phyloP scores from a whole-genome alignment of 116 monocot genomes.

The Phalaenopsis hybrid region DNA sequence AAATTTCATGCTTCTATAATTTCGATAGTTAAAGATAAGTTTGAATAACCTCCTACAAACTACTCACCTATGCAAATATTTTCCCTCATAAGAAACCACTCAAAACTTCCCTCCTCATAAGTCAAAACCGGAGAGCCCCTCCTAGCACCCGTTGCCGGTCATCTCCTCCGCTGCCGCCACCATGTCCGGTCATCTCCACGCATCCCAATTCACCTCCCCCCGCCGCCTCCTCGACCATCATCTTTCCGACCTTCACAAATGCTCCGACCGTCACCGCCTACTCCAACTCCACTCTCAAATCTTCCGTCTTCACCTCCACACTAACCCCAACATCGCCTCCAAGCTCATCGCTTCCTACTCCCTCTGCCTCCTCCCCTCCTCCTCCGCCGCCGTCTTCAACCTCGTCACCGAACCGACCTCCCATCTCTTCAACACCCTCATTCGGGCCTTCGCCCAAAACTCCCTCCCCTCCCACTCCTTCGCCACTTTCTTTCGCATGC shows the following conservation, averaged over 20 bases:
- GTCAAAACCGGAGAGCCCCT: not conserved
- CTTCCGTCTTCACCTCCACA: constrained; percentile 45
- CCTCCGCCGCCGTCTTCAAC: constrained; percentile 34
- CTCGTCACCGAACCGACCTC: constrained; percentile 40
- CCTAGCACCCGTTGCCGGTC: not conserved
- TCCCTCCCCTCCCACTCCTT: constrained; percentile 29
- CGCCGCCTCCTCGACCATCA: constrained; percentile 45
- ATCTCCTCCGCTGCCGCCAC: not conserved
- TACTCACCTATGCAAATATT: no score
- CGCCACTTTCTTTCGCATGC: constrained; percentile 44
- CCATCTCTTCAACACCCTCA: constrained; percentile 63
- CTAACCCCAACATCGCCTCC: constrained; percentile 51
- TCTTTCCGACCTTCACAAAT: constrained; percentile 46
- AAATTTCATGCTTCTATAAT: no score
- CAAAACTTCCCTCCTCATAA: no score
- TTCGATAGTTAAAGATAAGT: no score
- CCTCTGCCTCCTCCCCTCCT: constrained; percentile 27
- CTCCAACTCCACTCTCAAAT: constrained; percentile 60
- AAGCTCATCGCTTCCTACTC: constrained; percentile 76
- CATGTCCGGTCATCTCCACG: constrained; percentile 7
- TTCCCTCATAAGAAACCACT: no score
- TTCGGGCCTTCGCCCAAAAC: constrained; percentile 45
- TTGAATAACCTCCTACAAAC: no score
- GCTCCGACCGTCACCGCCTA: constrained; percentile 29
- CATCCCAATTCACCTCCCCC: constrained; percentile 38